Base-by-base conservation (phyloP, 108 stramenopile genomes). In the Stephanodiscus triporus region DNA sequence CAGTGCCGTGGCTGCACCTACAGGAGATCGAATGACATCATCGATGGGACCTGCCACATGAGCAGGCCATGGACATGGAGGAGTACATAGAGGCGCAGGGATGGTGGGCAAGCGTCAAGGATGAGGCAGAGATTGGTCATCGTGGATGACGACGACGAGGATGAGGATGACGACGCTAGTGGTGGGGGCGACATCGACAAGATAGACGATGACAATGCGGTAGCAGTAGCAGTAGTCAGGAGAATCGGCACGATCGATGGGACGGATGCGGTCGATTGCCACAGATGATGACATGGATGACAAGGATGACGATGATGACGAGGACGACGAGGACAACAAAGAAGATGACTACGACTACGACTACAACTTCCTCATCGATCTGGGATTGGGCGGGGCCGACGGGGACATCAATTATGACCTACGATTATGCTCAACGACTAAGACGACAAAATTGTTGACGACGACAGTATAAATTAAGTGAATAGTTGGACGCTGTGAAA, bases 21-120 rank as follows among this genome's bases (percentile, higher is more conserved):
- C n/a, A n/a, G n/a, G n/a, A n/a, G n/a, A 92, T 95, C 73, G 88
- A 90, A 67, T 95, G 90, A 89, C 90, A 95, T 83, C 94, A 95
- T 66, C 66, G 66, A 10, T 95, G 94, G 94, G 90, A 87, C 49
- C 87, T 89, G 20, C 90, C 91, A 10, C 89, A 91, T 77, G 88
- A 88, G 50, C 85, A 87, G 65, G 82, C 91, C 1, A 51, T 84
- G 49, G 83, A 85, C 1, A 90, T 93, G 89, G 91, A 95, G 58
- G 89, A 90, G n/a, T 92, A 90, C 47, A 91, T 93, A 70, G 90
- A 93, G 61, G 66, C 70, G 71, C 68, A 90, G 26, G 94, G 94
- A 45, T 79, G 91, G 47, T 90, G 88, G 91, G 91, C 90, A 0
- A 84, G 86, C 47, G 88, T 92, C 8, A 90, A 91, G 77, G 81